Base-by-base conservation (phyloP, 2,329 filamentous ascomycete species). In the Alternaria ethzedia region DNA sequence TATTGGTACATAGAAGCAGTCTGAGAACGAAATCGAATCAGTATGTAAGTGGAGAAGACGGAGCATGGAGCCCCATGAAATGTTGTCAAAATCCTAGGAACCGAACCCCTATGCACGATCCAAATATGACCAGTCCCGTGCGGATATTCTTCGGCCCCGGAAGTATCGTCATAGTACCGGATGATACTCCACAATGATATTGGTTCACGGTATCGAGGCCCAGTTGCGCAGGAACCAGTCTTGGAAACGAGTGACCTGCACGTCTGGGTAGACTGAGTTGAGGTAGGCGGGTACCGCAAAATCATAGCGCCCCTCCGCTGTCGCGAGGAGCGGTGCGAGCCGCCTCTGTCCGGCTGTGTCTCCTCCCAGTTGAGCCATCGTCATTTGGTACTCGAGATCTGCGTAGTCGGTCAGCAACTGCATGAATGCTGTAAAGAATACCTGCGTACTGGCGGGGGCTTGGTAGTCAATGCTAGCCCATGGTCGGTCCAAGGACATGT, bases 281-380 rank as follows among this genome's bases (percentile, higher is more conserved):
- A 93, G 79, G 64, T 88, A 90, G 3, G 71, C 75, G 2, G 87
- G 79, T 12, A 85, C 80, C 4, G 82, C 80, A 69, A 91, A 91
- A 66, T 89, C 87, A 72, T 91, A 93, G 10, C 88, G 85, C 3
- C 90, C 88, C 65, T 90, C 86, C 17, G 87, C 87, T 0, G 91
- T 93, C 30, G 89, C 89, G 41, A 91, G 83, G 23, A 93, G 84
- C 30, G 89, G 83, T 62, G 89, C 86, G 54, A 90, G 70, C 5
- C 81, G 81, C 61, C 78, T 74, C 63, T 83, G 80, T 52, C 77
- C 73, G 13, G 72, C 64, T 2, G 70, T 50, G 46, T 83, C 77
- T 17, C 73, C 70, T 23, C 57, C 69, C n/a, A 71, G 69, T 49
- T 75, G 73, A 13, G 81, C 82, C 49, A 79, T 59, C 2, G 71